phyloP scores from a whole-genome alignment of 2,329 filamentous ascomycete species.

The Diplodia sapinea region DNA sequence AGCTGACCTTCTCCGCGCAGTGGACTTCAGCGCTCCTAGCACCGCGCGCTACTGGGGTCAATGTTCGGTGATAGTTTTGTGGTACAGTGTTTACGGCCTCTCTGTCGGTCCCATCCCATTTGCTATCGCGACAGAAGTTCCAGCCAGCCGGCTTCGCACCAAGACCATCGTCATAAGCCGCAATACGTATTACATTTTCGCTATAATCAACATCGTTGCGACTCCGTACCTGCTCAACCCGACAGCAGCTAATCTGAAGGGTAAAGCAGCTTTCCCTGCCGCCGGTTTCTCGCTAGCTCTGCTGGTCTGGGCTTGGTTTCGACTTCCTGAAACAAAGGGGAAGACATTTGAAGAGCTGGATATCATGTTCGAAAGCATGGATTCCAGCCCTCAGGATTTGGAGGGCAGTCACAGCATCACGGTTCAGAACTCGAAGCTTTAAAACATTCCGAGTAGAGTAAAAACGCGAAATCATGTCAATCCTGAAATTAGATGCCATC shows the following conservation, averaged over 20 bases:
- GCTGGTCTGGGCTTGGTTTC: constrained; percentile 79
- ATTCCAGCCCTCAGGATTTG: no score
- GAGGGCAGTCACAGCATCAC: no score
- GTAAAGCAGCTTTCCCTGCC: constrained; percentile 88
- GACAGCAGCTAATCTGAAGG: constrained; percentile 80
- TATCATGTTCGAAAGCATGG: constrained; percentile 76
- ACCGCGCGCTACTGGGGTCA: neutral
- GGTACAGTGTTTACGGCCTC: constrained; percentile 76
- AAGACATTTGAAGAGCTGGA: constrained; percentile 85
- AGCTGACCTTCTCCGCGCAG: constrained; percentile 62
- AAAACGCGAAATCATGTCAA: no score
- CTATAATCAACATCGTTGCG: constrained; percentile 78
- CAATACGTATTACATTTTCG: constrained; percentile 74
- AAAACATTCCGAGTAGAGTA: no score
- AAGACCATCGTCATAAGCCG: constrained; percentile 88
- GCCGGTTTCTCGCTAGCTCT: constrained; percentile 78
- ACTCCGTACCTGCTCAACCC: constrained; percentile 91
- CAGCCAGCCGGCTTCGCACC: constrained; percentile 81
- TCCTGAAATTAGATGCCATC: no score
- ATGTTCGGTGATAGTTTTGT: constrained; percentile 39
- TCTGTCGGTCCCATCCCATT: constrained; percentile 89
- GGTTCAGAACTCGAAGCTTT: no score
- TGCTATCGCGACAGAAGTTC: constrained; percentile 82
- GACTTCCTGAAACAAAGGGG: constrained; percentile 77
- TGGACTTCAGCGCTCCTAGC: no score